Evolutionary conservation across 2,329 filamentous ascomycete species (phyloP).

Genomic region (Chalaropsis thielavioides): DNA sequence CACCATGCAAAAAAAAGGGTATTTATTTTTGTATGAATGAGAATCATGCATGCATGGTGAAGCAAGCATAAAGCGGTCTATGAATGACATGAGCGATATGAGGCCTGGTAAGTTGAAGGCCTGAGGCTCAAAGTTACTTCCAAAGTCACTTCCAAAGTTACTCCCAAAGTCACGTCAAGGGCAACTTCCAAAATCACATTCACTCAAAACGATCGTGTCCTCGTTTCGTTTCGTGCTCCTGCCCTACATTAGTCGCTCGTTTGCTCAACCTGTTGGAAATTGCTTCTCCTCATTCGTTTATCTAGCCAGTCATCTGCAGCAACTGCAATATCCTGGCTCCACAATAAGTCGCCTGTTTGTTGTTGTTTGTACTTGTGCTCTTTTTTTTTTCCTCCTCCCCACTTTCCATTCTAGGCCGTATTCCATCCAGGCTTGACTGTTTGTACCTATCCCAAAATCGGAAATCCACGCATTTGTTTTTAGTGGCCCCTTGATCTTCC

Average conservation of each 20-base stretch:
- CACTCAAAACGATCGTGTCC: background rate
- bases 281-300: background rate
- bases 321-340: background rate
- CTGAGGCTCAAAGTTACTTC: background rate
- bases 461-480: background rate
- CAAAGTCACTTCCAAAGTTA: background rate
- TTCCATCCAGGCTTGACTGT: background rate
- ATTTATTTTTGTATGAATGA: background rate
- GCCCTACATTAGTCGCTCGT: background rate
- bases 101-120: too few relatives aligned
- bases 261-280: conserved; percentile 1
- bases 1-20: background rate
- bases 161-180: background rate
- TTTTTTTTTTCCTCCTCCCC: background rate
- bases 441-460: background rate
- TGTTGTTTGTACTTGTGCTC: background rate
- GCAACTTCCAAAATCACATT: background rate
- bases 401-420: background rate
- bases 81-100: background rate
- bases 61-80: background rate
- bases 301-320: background rate
- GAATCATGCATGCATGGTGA: background rate
- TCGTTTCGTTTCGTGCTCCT: background rate
- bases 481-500: background rate
- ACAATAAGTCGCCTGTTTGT: background rate